Evolutionary conservation across 2,329 filamentous ascomycete species (phyloP), one percentile per base, ranked within the genome.

Genomic region (Hypoxylon sp.): DNA sequence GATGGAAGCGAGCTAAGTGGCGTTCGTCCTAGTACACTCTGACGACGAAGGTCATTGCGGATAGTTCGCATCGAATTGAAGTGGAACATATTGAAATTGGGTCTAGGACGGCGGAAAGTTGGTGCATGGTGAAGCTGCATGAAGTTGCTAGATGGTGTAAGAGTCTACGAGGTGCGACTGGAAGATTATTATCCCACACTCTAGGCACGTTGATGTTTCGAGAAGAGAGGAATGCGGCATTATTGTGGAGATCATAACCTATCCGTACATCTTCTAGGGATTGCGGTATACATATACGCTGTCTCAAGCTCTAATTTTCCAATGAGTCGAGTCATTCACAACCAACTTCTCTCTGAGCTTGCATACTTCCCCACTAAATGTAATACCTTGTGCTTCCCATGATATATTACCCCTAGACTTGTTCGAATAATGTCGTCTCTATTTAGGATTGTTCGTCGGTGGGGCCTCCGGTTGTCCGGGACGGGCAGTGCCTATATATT

Each of bases 401-500:
- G 9, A 47, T 47, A 47, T 22, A 22, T 19, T 11, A 47, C 22
- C 10, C 10, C 3, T 5, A 24, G 3, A 2, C 19, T 22, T 5
- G 44, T 22, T 24, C 44, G 17, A 24, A 47, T 10, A 10, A 19
- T 11, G 9, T 24, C 3, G 13, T 26, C 24, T 4, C 24, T 48
- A 14, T 29, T 26, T 14, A 11, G 24, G 51, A n/a, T 53, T 53
- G 37, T 53, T 53, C n/a, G 22, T 53, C 14, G 51, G 51, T 8
- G 33, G 51, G 14, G 51, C 33, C 5, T 53, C 42, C 19, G 50
- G 50, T 9, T 35, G 6, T n/a, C 39, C 51, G 35, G 33, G 13
- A n/a, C 17, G n/a, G n/a, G 33, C n/a, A 6, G 52, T 31, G 19
- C 52, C 37, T 10, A 8, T 44, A 10, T 55, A 14, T 46, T 31